These are phyloP conservation scores for Carnegiea gigantea DNA, from an alignment of 179 eudicot genomes.

Conservation along the genomic window DNA sequence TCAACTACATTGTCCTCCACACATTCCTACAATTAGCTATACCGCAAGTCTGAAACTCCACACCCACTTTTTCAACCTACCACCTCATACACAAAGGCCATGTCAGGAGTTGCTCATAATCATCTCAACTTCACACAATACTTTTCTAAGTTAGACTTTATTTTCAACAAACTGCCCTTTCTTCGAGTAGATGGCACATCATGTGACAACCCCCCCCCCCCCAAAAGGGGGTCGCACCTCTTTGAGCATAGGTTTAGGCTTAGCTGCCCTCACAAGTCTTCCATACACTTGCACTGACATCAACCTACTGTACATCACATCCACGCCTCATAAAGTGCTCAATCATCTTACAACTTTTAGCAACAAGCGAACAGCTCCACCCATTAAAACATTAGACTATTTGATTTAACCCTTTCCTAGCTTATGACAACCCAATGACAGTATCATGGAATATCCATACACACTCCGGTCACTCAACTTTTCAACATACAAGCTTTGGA, in stretches of 20 bases:
- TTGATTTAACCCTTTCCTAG: neutral
- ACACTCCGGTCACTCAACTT: neutral
- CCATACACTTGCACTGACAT: neutral
- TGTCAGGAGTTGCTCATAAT: neutral
- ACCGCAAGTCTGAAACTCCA: neutral
- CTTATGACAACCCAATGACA: neutral
- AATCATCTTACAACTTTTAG: neutral
- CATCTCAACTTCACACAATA: neutral
- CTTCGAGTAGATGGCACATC: neutral
- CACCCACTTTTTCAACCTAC: neutral
- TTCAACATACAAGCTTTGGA: neutral
- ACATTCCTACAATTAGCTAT: neutral
- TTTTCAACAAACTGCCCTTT: neutral
- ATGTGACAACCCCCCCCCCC: neutral
- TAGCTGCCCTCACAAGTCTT: conserved; percentile 1
- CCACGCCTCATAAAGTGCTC: neutral
- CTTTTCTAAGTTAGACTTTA: neutral
- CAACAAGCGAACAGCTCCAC: neutral
- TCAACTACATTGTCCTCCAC: neutral
- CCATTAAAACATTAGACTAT: neutral
- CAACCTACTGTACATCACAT: neutral
- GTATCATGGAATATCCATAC: neutral
- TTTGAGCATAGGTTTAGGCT: neutral
- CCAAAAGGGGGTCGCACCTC: neutral
- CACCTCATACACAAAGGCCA: neutral